A percentile compares a stretch with the other conserved stretches of the same genome.
Conservation (phyloP, 495 filamentous ascomycete genomes). For the Penicillium samsonianum region DNA sequence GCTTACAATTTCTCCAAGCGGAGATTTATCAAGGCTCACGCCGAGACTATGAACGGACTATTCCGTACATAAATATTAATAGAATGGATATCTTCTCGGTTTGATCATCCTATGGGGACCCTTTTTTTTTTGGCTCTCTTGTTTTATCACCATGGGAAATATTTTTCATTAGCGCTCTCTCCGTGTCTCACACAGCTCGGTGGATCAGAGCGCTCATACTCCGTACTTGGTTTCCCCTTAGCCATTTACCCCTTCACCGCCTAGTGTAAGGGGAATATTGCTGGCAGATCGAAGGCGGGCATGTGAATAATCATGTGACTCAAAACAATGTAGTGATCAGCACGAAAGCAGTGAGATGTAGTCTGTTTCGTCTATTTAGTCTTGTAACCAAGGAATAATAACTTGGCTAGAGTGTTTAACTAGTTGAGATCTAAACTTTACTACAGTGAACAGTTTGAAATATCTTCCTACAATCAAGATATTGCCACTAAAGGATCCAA, state of each 20-base stretch:
- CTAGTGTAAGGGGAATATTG: neutral
- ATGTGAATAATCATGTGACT: conserved; percentile 5
- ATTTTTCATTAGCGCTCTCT: conserved; percentile 31
- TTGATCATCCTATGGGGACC: conserved; percentile 12
- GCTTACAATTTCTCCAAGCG: conserved; percentile 13
- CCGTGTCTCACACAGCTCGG: conserved; percentile 25
- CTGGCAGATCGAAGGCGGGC: conserved; percentile 11
- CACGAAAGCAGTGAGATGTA: neutral
- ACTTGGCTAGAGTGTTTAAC: neutral
- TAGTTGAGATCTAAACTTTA: neutral
- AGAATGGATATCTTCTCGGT: conserved; percentile 11
- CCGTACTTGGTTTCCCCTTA: conserved; percentile 2
- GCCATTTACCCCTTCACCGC: conserved; percentile 13
- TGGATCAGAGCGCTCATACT: conserved; percentile 13
- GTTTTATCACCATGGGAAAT: conserved; percentile 12
- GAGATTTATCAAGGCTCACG: conserved; percentile 15
- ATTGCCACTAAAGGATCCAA: neutral
- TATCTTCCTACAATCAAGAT: neutral
- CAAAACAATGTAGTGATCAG: conserved; percentile 1
- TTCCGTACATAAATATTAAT: too few relatives aligned
- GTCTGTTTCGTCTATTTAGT: neutral
- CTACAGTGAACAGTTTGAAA: neutral
- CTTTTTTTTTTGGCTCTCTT: neutral
- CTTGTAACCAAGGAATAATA: neutral
- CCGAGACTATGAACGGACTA: conserved; percentile 4